Percentiles rank a stretch among this genome's conserved stretches.
These are phyloP conservation scores for Xylariaceae sp. DNA, from an alignment of 2,329 filamentous ascomycete genomes.

Conservation along the genomic window DNA sequence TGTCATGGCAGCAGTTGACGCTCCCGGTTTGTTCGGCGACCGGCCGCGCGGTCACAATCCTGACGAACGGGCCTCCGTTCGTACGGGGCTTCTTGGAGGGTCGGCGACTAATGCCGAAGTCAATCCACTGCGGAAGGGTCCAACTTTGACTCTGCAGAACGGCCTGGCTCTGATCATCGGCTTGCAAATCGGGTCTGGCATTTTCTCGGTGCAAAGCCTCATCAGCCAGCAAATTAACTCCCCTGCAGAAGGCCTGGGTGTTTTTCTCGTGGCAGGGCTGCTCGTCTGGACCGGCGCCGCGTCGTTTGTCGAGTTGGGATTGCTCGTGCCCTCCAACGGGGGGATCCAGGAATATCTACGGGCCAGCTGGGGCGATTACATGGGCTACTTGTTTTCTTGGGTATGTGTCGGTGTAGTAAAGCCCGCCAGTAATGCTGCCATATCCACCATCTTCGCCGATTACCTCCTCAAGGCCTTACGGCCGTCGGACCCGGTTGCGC, in stretches of 20 bases:
- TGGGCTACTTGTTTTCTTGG: conserved; percentile 43
- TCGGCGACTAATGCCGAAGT: conserved; percentile 4
- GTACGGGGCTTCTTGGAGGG: conserved; percentile 14
- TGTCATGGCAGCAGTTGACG: conserved; percentile 18
- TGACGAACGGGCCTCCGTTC: conserved; percentile 15
- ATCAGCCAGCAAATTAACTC: conserved; percentile 42
- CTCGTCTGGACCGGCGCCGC: conserved; percentile 46
- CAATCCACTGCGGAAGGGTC: conserved; percentile 2
- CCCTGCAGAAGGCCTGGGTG: conserved; percentile 39
- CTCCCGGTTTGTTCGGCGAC: conserved; percentile 11
- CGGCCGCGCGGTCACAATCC: conserved; percentile 8
- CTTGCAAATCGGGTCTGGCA: conserved; percentile 45
- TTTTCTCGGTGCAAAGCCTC: conserved; percentile 43
- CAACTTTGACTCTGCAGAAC: conserved; percentile 27
- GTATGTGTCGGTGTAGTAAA: conserved; percentile 42
- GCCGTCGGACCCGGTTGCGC: conserved; percentile 23
- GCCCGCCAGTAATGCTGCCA: conserved; percentile 42
- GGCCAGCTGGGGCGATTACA: conserved; percentile 40
- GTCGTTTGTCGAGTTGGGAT: conserved; percentile 45
- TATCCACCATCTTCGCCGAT: conserved; percentile 43
- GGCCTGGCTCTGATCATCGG: conserved; percentile 43
- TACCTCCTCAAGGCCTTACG: conserved; percentile 35
- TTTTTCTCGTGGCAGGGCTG: conserved; percentile 42
- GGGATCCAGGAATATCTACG: conserved; percentile 38
- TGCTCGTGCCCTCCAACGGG: conserved; percentile 43